Evolutionary conservation across 139 green algal species (phyloP), one percentile per base, ranked within the genome.

Genomic region (Edaphochlamys debaryana): DNA sequence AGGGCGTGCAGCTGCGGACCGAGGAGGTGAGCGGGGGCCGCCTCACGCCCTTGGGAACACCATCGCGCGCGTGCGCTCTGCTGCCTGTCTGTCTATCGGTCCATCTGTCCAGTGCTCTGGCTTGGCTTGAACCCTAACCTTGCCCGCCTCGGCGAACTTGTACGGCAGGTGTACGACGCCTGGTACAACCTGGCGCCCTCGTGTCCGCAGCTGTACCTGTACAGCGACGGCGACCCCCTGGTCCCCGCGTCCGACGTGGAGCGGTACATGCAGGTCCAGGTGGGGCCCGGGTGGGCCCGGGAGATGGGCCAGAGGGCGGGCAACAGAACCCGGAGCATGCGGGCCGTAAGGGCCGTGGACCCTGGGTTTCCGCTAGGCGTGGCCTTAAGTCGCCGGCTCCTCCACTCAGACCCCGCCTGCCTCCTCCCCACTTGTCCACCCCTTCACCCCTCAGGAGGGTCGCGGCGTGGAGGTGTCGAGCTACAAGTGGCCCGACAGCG

Each of bases 141-240:
- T n/a, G n/a, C n/a, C n/a, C n/a, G n/a, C n/a, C n/a, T n/a, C n/a
- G n/a, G n/a, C n/a, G n/a, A n/a, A n/a, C n/a, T n/a, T n/a, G n/a
- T n/a, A 27, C 5, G 30, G 45, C 76, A 82, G 76, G 76, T 82
- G 76, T 82, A 82, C 64, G 76, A 82, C 63, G 76, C 76, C 8
- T 82, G 87, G 87, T 85, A 87, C 45, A 78, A 91, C 36, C 62
- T 77, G 23, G 87, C 90, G 29, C 92, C 92, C 23, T 42, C 70
- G 0, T 91, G 87, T 40, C 90, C 89, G 11, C 93, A 96, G 85
- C 83, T 96, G 19, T 96, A 94, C 83, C 66, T 96, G 11, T 94
- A 94, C 76, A 92, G 87, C 23, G 73, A 87, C 54, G 79, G 84
- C 42, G 93, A 96, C 69, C 80, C 88, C 9, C 85, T 96, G 29